Evolutionary conservation across 2,329 filamentous ascomycete species (phyloP).

Genomic region (Colletotrichum musicola): DNA sequence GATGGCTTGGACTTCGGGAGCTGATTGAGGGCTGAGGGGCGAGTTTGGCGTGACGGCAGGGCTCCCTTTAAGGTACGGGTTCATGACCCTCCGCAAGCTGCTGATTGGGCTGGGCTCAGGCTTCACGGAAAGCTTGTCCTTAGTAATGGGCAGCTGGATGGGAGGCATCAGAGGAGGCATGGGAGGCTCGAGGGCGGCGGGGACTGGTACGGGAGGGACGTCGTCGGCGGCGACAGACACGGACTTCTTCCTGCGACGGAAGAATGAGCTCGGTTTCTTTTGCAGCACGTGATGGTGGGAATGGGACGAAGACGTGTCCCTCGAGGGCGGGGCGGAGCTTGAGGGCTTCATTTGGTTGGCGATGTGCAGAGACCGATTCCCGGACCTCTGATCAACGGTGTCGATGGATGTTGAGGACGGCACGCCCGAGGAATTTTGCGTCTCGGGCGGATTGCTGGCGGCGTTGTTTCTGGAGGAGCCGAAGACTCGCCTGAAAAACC

Average conservation of each 20-base stretch:
- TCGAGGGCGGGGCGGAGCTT: constrained; percentile 61
- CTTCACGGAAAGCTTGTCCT: constrained; percentile 47
- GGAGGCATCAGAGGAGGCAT: constrained; percentile 52
- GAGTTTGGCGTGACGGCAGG: constrained; percentile 38
- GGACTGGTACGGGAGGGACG: constrained; percentile 70
- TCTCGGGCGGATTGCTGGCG: constrained; percentile 41
- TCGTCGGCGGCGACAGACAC: constrained; percentile 71
- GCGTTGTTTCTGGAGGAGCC: constrained; percentile 72
- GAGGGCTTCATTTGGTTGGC: constrained; percentile 61
- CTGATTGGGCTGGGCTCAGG: constrained; percentile 75
- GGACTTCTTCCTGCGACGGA: constrained; percentile 90
- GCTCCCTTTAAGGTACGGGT: constrained; percentile 75
- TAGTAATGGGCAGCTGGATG: constrained; percentile 48
- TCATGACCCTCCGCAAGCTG: constrained; percentile 88
- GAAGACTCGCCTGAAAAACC: constrained; percentile 96
- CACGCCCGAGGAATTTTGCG: constrained; percentile 44
- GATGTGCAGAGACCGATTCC: constrained; percentile 56
- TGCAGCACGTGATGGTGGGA: constrained; percentile 70
- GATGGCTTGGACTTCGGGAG: constrained; percentile 6
- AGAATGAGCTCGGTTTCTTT: constrained; percentile 96
- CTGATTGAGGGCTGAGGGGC: constrained; percentile 23
- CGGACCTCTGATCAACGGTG: constrained; percentile 50
- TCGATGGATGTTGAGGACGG: constrained; percentile 53
- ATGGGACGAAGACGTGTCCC: constrained; percentile 58
- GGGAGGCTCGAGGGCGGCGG: constrained; percentile 52